A percentile compares a stretch with the other conserved stretches of the same genome.
phyloP scores from a whole-genome alignment of 2,329 filamentous ascomycete genomes.

The Penicillium griseofulvum region DNA sequence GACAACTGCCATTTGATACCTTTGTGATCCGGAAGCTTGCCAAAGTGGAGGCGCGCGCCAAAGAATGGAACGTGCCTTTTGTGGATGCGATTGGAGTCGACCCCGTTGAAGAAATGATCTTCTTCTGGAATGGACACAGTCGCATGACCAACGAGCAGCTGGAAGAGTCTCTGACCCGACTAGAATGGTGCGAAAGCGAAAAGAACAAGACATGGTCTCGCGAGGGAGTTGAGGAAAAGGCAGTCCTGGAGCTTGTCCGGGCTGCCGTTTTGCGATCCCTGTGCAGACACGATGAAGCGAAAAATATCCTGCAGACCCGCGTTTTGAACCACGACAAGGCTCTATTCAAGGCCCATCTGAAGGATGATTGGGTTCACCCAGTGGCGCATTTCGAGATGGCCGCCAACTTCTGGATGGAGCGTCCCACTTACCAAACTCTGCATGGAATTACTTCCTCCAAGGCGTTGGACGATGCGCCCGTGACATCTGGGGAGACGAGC shows the following conservation, averaged over 20 bases:
- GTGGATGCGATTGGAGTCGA: slow-evolving; percentile 78
- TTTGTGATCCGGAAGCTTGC: slow-evolving; percentile 79
- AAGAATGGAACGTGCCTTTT: slow-evolving; percentile 64
- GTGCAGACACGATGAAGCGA: slow-evolving; percentile 63
- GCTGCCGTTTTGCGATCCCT: slow-evolving; percentile 65
- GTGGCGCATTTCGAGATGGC: slow-evolving; percentile 84
- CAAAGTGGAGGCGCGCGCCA: slow-evolving; percentile 81
- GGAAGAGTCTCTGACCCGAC: slow-evolving; percentile 58
- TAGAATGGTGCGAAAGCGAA: slow-evolving; percentile 68
- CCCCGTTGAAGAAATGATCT: slow-evolving; percentile 86
- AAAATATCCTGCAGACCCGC: slow-evolving; percentile 58
- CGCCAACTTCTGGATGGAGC: slow-evolving; percentile 73
- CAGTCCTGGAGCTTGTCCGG: slow-evolving; percentile 64
- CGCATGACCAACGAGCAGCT: slow-evolving; percentile 70
- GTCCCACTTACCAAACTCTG: slow-evolving; percentile 40
- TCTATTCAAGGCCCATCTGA: slow-evolving; percentile 51
- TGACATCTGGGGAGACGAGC: background rate
- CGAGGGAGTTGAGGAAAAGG: slow-evolving; percentile 59
- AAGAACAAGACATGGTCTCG: slow-evolving; percentile 50
- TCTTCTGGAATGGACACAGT: slow-evolving; percentile 87
- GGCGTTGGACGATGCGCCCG: slow-evolving; percentile 1
- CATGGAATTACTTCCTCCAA: slow-evolving; percentile 19
- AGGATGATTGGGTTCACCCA: slow-evolving; percentile 64
- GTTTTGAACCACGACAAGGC: slow-evolving; percentile 60
- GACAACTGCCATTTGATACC: slow-evolving; percentile 83